phyloP scores from a whole-genome alignment of 1,139 yeast species.

The Nakaseomyces nivariensis region DNA sequence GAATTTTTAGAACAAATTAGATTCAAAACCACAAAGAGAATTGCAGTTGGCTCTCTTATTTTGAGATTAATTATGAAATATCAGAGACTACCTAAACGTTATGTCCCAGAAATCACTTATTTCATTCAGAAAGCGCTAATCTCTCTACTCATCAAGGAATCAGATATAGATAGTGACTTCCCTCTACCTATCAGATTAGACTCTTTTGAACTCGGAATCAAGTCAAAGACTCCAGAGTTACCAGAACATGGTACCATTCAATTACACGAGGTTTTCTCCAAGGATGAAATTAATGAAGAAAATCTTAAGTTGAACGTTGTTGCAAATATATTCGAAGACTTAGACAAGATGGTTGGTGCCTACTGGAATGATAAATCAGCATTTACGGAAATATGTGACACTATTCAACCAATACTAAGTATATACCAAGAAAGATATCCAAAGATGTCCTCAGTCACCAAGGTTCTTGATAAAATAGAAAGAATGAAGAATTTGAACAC shows the following conservation, averaged over 20 bases:
- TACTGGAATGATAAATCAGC: constrained; percentile 8
- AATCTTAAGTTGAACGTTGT: constrained; percentile 31
- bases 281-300: constrained; percentile 12
- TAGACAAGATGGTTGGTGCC: constrained; percentile 13
- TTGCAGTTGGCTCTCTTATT: constrained; percentile 49
- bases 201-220: constrained; percentile 16
- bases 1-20: constrained; percentile 53
- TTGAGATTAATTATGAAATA: constrained; percentile 57
- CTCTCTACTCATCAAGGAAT: constrained; percentile 34
- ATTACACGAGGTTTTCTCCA: constrained; percentile 17
- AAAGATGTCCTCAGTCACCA: constrained; percentile 17
- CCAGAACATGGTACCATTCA: constrained; percentile 9
- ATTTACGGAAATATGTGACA: constrained; percentile 47
- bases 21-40: constrained; percentile 31
- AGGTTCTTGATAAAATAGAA: constrained; percentile 35
- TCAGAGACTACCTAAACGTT: constrained; percentile 72
- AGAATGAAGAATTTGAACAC: constrained; percentile 46
- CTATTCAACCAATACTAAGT: constrained; percentile 29
- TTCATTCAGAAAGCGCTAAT: constrained; percentile 48
- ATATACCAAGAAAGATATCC: constrained; percentile 17
- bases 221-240: not conserved
- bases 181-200: constrained; percentile 18
- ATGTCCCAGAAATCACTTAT: constrained; percentile 64
- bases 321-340: constrained; percentile 23
- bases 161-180: constrained; percentile 2